Conservation (phyloP, 169 alveolate species). For the Cyclospora cayetanensis region DNA sequence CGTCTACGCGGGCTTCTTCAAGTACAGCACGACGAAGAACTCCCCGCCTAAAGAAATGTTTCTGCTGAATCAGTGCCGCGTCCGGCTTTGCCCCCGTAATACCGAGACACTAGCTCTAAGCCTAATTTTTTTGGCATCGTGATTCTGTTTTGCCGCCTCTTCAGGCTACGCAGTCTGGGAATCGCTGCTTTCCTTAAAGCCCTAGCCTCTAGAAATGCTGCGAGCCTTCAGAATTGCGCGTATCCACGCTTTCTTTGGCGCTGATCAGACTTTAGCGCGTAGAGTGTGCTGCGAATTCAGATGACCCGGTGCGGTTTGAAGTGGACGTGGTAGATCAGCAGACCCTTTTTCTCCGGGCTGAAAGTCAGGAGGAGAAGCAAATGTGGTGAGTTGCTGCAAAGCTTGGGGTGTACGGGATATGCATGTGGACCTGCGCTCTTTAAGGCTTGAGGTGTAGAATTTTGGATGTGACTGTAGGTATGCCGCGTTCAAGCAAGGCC, state of each 20-base stretch:
- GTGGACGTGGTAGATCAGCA: conserved; percentile 71
- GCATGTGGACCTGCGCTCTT: too few relatives aligned
- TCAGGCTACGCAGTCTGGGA: too few relatives aligned
- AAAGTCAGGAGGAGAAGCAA: conserved; percentile 64
- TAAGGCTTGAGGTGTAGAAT: not conserved
- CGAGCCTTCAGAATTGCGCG: too few relatives aligned
- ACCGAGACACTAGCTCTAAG: not conserved
- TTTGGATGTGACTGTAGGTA: not conserved
- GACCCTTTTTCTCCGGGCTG: conserved; percentile 66
- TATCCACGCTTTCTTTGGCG: too few relatives aligned
- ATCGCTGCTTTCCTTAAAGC: too few relatives aligned
- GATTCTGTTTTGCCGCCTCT: too few relatives aligned
- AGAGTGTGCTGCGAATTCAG: not conserved
- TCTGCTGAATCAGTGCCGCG: conserved; percentile 63
- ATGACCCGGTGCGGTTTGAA: conserved; percentile 69
- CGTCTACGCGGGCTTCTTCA: conserved; percentile 66
- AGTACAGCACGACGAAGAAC: conserved; percentile 58
- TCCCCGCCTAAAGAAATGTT: conserved; percentile 67
- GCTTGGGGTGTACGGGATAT: too few relatives aligned
- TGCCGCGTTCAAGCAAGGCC: conserved; percentile 64
- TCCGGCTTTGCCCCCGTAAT: conserved; percentile 69
- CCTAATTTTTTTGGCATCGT: too few relatives aligned
- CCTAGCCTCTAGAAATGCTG: too few relatives aligned
- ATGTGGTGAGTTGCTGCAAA: conserved; percentile 36
- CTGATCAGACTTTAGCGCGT: not conserved